A percentile compares a stretch with the other conserved stretches of the same genome.
Conservation (phyloP, 768 basidiomycete species). For the Tephrocybe rancida region DNA sequence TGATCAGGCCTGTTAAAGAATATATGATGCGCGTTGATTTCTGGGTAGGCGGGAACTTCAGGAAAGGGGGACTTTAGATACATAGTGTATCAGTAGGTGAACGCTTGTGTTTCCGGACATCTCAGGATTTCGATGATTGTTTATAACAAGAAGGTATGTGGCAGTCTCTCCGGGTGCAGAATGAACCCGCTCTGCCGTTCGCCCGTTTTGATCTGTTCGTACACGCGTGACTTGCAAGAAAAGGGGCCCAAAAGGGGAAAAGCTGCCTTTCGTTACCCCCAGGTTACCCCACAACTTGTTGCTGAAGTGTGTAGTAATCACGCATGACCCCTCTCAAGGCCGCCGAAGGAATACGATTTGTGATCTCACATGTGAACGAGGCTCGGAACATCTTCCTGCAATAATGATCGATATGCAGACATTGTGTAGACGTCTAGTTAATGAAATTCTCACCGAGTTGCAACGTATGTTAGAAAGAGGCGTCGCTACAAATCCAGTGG, state of each 20-base stretch:
- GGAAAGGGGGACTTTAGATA: slow-evolving; percentile 60
- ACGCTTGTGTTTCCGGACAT: slow-evolving; percentile 1
- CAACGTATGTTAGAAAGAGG: too few relatives aligned
- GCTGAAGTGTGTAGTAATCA: too few relatives aligned
- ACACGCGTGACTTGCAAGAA: background rate
- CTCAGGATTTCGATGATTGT: background rate
- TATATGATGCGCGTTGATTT: slow-evolving; percentile 56
- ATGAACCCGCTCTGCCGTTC: slow-evolving; percentile 9
- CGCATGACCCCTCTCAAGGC: background rate
- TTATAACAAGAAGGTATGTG: slow-evolving; percentile 4
- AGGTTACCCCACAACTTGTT: too few relatives aligned
- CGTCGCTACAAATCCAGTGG: too few relatives aligned
- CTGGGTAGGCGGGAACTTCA: slow-evolving; percentile 47
- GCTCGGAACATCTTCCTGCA: background rate
- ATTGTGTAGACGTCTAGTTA: background rate
- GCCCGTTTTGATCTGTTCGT: slow-evolving; percentile 5
- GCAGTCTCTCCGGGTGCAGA: background rate
- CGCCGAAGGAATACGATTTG: background rate
- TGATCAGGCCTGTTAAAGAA: slow-evolving; percentile 59
- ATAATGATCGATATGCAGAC: background rate
- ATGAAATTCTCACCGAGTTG: too few relatives aligned
- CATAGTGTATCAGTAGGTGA: slow-evolving; percentile 37
- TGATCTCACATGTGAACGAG: background rate
- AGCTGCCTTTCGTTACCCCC: background rate
- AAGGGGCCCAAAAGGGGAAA: background rate